Conservation (phyloP, 441 rosid genomes). For the Flueggea neowawraea region DNA sequence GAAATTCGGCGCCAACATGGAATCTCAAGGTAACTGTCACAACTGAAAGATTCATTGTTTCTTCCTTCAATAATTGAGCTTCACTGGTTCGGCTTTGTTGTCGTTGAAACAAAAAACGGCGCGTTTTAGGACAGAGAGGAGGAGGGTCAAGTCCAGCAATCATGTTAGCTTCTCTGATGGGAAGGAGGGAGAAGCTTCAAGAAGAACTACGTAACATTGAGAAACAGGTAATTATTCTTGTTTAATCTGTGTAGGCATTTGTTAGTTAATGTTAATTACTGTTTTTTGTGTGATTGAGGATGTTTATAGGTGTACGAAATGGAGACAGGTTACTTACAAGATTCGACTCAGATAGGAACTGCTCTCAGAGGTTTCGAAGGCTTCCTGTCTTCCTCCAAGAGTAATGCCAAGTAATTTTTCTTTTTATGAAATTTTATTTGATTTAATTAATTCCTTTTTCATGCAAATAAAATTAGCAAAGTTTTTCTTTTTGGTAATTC, state of each 20-base stretch:
- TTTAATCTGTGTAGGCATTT: slow-evolving; percentile 27
- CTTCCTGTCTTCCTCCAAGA: slow-evolving; percentile 88
- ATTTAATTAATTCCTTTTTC: too few relatives aligned
- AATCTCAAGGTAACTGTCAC: slow-evolving; percentile 13
- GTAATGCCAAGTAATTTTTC: slow-evolving; percentile 60
- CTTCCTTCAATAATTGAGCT: not conserved
- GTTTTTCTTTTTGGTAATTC: not conserved
- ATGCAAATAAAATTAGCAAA: not conserved
- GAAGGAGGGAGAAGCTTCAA: slow-evolving; percentile 81
- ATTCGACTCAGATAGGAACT: slow-evolving; percentile 91
- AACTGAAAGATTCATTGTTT: not conserved
- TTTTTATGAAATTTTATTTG: not conserved
- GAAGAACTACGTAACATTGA: slow-evolving; percentile 87
- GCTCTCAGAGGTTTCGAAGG: slow-evolving; percentile 96
- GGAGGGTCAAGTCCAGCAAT: slow-evolving; percentile 69
- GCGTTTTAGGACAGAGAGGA: slow-evolving; percentile 40
- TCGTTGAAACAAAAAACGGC: not conserved
- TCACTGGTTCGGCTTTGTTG: not conserved
- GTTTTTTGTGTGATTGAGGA: too few relatives aligned
- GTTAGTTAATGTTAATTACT: too few relatives aligned
- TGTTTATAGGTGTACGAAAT: slow-evolving; percentile 74
- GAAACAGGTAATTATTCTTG: slow-evolving; percentile 54
- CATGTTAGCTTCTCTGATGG: slow-evolving; percentile 62
- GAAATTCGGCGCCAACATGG: slow-evolving; percentile 18
- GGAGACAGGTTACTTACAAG: slow-evolving; percentile 97